Evolutionary conservation across 495 filamentous ascomycete species (phyloP).

Genomic region (Astrocystis sublimbata): DNA sequence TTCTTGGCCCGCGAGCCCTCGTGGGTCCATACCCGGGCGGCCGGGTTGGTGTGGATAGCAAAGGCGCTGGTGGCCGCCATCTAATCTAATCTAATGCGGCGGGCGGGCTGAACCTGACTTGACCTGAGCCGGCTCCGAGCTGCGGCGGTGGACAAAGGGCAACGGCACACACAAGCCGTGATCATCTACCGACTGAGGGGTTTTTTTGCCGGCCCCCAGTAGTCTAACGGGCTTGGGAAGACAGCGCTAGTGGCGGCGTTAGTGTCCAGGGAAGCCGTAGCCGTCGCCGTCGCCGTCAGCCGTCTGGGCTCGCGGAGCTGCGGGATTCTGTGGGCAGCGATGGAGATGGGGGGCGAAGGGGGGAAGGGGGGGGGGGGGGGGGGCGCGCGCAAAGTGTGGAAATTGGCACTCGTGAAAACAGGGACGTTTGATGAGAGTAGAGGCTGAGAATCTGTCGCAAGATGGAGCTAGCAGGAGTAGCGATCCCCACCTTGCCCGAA

Average conservation of each 20-base stretch:
- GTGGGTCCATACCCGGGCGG: slow-evolving; percentile 22
- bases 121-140: neutral
- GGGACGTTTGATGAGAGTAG: too few species aligned
- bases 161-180: too few species aligned
- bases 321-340: neutral
- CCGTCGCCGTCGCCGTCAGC: too few species aligned
- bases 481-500: slow-evolving; percentile 19
- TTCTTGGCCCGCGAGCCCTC: slow-evolving; percentile 10
- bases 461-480: neutral
- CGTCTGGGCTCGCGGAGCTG: neutral
- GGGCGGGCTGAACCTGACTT: neutral
- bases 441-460: slow-evolving; percentile 14
- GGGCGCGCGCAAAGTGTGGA: too few species aligned
- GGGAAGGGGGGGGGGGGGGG: too few species aligned
- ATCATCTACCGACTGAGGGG: too few species aligned
- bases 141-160: too few species aligned
- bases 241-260: slow-evolving; percentile 13
- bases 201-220: too few species aligned
- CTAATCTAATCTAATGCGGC: too few species aligned
- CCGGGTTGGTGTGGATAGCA: slow-evolving; percentile 24
- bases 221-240: slow-evolving; percentile 1
- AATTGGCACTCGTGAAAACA: too few species aligned
- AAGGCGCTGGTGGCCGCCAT: too few species aligned
- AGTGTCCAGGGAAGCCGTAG: neutral
- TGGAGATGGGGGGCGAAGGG: slow-evolving; percentile 11